Conservation (phyloP, 2,329 filamentous ascomycete species). For the Colletotrichum sidae region DNA sequence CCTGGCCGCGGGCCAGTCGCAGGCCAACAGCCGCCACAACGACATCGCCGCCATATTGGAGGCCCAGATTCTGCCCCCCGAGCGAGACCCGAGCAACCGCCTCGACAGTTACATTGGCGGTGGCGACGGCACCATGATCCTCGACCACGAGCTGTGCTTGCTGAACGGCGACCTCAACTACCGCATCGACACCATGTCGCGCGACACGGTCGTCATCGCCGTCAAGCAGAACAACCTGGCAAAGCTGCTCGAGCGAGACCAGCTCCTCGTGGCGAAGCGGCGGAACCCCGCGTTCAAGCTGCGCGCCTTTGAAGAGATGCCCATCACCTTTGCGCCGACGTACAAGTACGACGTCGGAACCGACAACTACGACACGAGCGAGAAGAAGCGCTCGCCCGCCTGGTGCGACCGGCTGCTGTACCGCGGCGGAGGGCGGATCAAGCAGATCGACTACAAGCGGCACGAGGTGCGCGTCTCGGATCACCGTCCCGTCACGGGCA, state of each 20-base stretch:
- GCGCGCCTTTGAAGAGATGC: conserved; percentile 88
- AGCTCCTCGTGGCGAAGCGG: conserved; percentile 87
- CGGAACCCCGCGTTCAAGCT: conserved; percentile 92
- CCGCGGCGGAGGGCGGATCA: conserved; percentile 81
- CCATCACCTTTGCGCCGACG: conserved; percentile 92
- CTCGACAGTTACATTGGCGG: conserved; percentile 87
- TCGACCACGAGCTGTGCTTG: conserved; percentile 98
- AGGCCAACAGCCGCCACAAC: conserved; percentile 91
- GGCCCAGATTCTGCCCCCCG: conserved; percentile 76
- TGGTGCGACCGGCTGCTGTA: conserved; percentile 98
- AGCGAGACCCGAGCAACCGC: conserved; percentile 74
- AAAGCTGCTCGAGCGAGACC: conserved; percentile 92
- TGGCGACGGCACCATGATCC: conserved; percentile 93
- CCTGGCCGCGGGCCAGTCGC: conserved; percentile 91
- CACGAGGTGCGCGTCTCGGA: conserved; percentile 94
- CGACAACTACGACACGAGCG: conserved; percentile 92
- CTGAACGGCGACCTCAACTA: conserved; percentile 98
- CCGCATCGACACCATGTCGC: conserved; percentile 96
- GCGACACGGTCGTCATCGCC: conserved; percentile 89
- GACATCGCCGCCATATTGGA: conserved; percentile 93
- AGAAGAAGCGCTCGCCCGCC: conserved; percentile 92
- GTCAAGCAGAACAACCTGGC: conserved; percentile 83
- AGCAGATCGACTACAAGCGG: conserved; percentile 87
- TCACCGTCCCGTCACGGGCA: conserved; percentile 90
- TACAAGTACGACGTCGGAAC: conserved; percentile 99